Percentiles rank a stretch among this genome's conserved stretches.
These are phyloP conservation scores for Pseudopyricularia javanii DNA, from an alignment of 2,329 filamentous ascomycete species.

Conservation along the genomic window DNA sequence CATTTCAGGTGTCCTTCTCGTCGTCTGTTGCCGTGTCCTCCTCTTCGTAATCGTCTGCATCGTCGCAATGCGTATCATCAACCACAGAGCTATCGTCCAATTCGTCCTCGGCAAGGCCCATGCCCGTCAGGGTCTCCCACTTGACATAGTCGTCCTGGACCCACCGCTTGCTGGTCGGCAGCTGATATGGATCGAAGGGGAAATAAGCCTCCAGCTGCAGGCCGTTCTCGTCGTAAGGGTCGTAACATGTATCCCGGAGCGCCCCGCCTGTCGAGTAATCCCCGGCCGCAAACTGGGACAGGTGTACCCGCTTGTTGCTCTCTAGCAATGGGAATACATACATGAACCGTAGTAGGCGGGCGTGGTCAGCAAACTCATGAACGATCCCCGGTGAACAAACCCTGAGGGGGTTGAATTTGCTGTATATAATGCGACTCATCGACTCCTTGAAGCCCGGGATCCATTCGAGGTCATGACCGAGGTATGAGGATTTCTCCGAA, in stretches of 20 bases:
- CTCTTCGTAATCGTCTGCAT: conserved; percentile 26
- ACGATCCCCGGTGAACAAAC: conserved; percentile 88
- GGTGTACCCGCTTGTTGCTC: conserved; percentile 78
- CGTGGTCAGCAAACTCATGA: conserved; percentile 78
- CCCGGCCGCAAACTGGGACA: conserved; percentile 55
- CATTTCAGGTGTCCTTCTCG: conserved; percentile 6
- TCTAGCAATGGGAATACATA: conserved; percentile 85
- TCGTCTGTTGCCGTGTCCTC: conserved; percentile 16
- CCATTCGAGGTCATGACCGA: conserved; percentile 68
- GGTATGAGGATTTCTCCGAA: conserved; percentile 47
- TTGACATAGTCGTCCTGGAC: conserved; percentile 71
- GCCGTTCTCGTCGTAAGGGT: conserved; percentile 57
- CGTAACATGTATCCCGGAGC: conserved; percentile 37
- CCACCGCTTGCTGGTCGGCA: conserved; percentile 81
- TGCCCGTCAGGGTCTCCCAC: conserved; percentile 64
- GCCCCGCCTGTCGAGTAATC: conserved; percentile 42
- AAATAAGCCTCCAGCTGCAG: conserved; percentile 91
- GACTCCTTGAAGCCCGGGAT: conserved; percentile 60
- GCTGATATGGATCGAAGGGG: conserved; percentile 90
- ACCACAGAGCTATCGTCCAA: background rate
- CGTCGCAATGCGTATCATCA: conserved; percentile 26
- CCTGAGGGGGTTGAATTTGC: conserved; percentile 85
- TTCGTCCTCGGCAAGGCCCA: conserved; percentile 42
- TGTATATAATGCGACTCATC: conserved; percentile 68
- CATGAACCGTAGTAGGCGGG: conserved; percentile 74